phyloP scores from a whole-genome alignment of 1,284 basidiomycete species.

The Psilocybe mexicana region DNA sequence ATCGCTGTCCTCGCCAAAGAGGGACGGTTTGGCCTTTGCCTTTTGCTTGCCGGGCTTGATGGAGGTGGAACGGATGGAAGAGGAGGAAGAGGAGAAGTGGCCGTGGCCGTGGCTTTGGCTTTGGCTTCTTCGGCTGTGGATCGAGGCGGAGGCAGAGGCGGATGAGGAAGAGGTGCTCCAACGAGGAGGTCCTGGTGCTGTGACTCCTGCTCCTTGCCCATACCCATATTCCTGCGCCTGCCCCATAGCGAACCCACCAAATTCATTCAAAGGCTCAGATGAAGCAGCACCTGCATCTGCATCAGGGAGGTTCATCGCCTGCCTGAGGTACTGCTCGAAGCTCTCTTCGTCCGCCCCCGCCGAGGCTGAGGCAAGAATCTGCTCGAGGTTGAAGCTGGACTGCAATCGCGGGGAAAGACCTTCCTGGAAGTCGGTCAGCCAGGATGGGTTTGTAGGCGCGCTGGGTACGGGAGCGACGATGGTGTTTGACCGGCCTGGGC shows the following conservation, averaged over 20 bases:
- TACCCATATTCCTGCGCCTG: too few relatives aligned
- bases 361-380: constrained; percentile 2
- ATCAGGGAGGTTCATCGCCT: constrained; percentile 4
- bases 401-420: constrained; percentile 8
- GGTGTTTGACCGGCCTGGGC: constrained; percentile 11
- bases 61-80: background rate
- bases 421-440: constrained; percentile 20
- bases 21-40: constrained; percentile 9
- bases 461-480: constrained; percentile 10
- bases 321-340: constrained; percentile 11
- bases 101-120: too few relatives aligned
- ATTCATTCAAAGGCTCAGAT: too few relatives aligned
- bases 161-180: background rate
- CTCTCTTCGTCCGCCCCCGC: constrained; percentile 9
- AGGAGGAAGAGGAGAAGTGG: background rate
- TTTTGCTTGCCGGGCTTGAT: background rate
- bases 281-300: background rate
- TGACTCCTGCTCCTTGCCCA: too few relatives aligned
- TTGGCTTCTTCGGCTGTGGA: background rate
- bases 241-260: too few relatives aligned
- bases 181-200: background rate
- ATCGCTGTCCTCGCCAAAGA: constrained; percentile 20
- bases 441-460: constrained; percentile 15
- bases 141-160: background rate
- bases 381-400: constrained; percentile 8